phyloP scores from a whole-genome alignment of 73 alveolate species.

The Tetrahymena malaccensis region DNA sequence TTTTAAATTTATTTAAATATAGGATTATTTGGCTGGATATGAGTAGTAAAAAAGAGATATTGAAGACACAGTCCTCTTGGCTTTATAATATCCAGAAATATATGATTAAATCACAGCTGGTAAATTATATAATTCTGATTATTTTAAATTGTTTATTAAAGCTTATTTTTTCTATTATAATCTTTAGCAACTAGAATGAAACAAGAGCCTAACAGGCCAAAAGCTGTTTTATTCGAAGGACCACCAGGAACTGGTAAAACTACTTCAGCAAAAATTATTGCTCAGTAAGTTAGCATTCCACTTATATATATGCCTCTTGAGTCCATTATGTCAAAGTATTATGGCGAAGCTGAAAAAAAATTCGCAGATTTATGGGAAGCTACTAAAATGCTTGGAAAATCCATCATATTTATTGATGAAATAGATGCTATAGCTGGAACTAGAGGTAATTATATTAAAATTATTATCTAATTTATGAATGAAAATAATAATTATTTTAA shows the following conservation, averaged over 20 bases:
- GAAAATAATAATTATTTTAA: not conserved
- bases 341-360: conserved; percentile 78
- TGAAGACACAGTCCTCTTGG: conserved; percentile 79
- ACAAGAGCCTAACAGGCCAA: conserved; percentile 84
- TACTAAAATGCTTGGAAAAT: conserved; percentile 67
- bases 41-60: conserved; percentile 75
- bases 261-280: conserved; percentile 80
- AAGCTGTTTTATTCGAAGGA: conserved; percentile 82
- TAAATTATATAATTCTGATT: too few relatives aligned
- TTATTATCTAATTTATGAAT: not conserved
- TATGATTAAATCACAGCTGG: conserved; percentile 67
- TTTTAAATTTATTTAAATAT: not conserved
- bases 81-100: conserved; percentile 72
- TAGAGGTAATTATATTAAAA: not conserved
- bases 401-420: conserved; percentile 79
- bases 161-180: not conserved
- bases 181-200: conserved; percentile 61
- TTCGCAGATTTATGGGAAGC: conserved; percentile 74
- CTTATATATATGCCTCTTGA: conserved; percentile 82
- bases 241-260: conserved; percentile 96
- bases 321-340: conserved; percentile 72
- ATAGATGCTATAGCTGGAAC: conserved; percentile 73
- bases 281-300: conserved; percentile 78
- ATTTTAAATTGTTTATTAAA: too few relatives aligned
- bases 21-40: conserved; percentile 87